Evolutionary conservation across 495 filamentous ascomycete species (phyloP).

Genomic region (Penicillium tannophilum): DNA sequence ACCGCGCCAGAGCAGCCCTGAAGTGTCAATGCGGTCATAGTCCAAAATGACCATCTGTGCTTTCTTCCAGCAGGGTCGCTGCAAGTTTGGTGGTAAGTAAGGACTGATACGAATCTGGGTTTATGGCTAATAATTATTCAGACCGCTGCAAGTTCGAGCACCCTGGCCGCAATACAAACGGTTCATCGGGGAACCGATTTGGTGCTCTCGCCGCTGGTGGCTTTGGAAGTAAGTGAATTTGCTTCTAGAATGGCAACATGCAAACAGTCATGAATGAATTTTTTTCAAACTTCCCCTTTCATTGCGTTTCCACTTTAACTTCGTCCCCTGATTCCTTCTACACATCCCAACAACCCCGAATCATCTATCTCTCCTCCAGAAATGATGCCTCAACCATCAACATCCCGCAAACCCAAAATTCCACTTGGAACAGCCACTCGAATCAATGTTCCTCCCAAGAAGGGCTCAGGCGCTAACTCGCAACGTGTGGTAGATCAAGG

Average conservation of each 20-base stretch:
- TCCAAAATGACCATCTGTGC: conserved; percentile 62
- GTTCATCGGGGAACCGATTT: conserved; percentile 45
- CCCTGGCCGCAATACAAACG: conserved; percentile 37
- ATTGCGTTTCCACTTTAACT: neutral
- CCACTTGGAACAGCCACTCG: neutral
- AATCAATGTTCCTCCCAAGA: neutral
- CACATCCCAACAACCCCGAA: neutral
- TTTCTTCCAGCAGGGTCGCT: conserved; percentile 73
- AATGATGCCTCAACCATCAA: neutral
- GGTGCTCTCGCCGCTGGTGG: conserved; percentile 39
- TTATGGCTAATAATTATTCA: conserved; percentile 27
- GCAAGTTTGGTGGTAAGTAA: conserved; percentile 63
- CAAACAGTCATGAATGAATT: neutral
- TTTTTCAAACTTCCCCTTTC: neutral
- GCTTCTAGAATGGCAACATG: neutral
- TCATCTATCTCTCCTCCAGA: neutral
- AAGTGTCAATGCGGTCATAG: neutral
- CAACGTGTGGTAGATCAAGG: conserved; percentile 2
- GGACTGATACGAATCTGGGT: neutral
- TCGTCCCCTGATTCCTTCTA: neutral
- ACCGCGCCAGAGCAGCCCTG: neutral
- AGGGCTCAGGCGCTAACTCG: neutral
- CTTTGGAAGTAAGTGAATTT: conserved; percentile 38
- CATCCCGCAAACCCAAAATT: neutral
- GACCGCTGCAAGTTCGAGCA: conserved; percentile 60